Evolutionary conservation across 106 monocot genomes (phyloP).

Genomic region (Gastrodia elata): DNA sequence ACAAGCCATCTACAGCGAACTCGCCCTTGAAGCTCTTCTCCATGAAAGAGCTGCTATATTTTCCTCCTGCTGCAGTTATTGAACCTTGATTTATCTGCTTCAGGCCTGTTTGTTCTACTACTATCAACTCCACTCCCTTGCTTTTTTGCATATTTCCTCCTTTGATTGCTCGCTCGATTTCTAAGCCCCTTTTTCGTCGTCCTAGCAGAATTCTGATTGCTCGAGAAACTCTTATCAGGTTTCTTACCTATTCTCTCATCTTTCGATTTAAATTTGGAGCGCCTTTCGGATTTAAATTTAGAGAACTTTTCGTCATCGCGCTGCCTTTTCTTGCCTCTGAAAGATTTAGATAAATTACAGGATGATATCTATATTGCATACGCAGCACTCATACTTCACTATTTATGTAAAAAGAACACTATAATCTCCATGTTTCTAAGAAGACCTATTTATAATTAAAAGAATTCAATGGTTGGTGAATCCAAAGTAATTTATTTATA

Average conservation of each 20-base stretch:
- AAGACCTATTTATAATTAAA: too few species aligned
- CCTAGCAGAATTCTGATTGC: background rate
- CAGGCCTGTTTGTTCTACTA: background rate
- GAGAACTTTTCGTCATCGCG: constrained; percentile 6
- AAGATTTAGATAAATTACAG: constrained; percentile 1
- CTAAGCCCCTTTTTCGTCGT: background rate
- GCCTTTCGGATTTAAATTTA: background rate
- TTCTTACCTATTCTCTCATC: constrained; percentile 12
- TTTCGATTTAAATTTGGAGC: background rate
- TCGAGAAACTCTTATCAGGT: constrained; percentile 3
- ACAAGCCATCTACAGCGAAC: too few species aligned
- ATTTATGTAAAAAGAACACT: too few species aligned
- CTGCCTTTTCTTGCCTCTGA: constrained; percentile 24
- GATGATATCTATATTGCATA: background rate
- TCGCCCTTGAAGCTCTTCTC: too few species aligned
- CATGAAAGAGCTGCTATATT: too few species aligned
- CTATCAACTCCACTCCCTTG: background rate
- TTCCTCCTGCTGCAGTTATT: background rate
- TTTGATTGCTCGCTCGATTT: constrained; percentile 13
- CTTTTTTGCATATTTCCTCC: constrained; percentile 9
- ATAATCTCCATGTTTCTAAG: too few species aligned
- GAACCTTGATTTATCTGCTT: background rate
- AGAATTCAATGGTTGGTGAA: too few species aligned
- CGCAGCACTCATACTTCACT: too few species aligned
- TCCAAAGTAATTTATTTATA: too few species aligned